Conservation (phyloP, 371 early-diverging fungal genomes). For the Lichtheimia ornata region DNA sequence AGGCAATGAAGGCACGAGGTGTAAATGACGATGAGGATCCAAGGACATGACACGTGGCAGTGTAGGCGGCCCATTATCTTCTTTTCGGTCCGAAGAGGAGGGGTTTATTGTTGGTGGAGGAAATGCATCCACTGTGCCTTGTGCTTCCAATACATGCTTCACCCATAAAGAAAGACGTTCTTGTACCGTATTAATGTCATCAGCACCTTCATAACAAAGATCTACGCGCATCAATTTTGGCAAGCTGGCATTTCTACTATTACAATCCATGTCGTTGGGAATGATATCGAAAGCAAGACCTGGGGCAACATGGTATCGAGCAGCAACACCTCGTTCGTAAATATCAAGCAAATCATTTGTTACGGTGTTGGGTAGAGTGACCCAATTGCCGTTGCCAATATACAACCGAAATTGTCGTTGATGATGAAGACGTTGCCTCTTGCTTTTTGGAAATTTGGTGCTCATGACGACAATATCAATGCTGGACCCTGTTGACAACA, state of each 20-base stretch:
- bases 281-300: conserved; percentile 39
- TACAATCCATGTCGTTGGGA: conserved; percentile 46
- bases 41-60: conserved; percentile 36
- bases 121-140: conserved; percentile 45
- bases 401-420: conserved; percentile 28
- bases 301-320: conserved; percentile 30
- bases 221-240: conserved; percentile 45
- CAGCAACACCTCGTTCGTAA: conserved; percentile 29
- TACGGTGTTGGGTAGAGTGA: conserved; percentile 26
- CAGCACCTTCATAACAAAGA: conserved; percentile 21
- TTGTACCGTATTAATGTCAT: neutral
- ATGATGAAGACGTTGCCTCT: neutral
- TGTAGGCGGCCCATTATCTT: conserved; percentile 3
- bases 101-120: conserved; percentile 19
- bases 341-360: conserved; percentile 36
- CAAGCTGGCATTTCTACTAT: conserved; percentile 39
- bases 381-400: conserved; percentile 48
- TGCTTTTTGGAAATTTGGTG: neutral
- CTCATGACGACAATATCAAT: neutral
- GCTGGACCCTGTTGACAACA: conserved; percentile 1
- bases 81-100: conserved; percentile 3
- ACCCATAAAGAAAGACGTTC: conserved; percentile 29
- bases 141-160: conserved; percentile 30
- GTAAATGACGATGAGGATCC: conserved; percentile 41
- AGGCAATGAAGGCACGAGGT: conserved; percentile 32